phyloP scores from a whole-genome alignment of 495 filamentous ascomycete species.

The Aspergillus incahuasiensis region DNA sequence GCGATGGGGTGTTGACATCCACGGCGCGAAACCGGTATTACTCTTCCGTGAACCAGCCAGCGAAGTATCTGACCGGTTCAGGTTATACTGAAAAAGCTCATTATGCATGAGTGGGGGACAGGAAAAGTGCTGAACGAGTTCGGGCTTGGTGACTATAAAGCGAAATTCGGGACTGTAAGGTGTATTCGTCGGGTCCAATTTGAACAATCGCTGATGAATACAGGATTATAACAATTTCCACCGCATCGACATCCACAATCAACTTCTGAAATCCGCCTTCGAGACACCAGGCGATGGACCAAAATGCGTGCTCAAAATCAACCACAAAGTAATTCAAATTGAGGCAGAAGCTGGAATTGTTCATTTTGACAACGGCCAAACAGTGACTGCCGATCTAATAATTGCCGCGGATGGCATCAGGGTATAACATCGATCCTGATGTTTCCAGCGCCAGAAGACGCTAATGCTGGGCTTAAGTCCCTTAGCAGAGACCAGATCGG shows the following conservation, averaged over 20 bases:
- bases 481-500: conserved; percentile 12
- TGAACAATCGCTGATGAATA: not conserved
- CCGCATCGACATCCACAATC: not conserved
- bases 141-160: conserved; percentile 26
- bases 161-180: conserved; percentile 24
- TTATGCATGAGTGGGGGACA: conserved; percentile 27
- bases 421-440: no score
- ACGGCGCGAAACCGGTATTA: no score
- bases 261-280: not conserved
- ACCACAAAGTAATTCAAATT: no score
- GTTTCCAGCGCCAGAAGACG: no score
- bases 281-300: no score
- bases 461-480: not conserved
- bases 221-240: not conserved
- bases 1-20: not conserved
- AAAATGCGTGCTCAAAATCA: no score
- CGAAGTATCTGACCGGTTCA: no score
- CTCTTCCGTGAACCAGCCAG: no score
- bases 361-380: no score
- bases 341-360: no score
- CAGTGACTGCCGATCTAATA: no score
- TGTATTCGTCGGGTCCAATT: not conserved
- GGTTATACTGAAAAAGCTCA: conserved; percentile 21
- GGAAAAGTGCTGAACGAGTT: conserved; percentile 25
- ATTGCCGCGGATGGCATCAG: no score